Conservation (phyloP, 352 stramenopile species). For the Aphanomyces invadans region DNA sequence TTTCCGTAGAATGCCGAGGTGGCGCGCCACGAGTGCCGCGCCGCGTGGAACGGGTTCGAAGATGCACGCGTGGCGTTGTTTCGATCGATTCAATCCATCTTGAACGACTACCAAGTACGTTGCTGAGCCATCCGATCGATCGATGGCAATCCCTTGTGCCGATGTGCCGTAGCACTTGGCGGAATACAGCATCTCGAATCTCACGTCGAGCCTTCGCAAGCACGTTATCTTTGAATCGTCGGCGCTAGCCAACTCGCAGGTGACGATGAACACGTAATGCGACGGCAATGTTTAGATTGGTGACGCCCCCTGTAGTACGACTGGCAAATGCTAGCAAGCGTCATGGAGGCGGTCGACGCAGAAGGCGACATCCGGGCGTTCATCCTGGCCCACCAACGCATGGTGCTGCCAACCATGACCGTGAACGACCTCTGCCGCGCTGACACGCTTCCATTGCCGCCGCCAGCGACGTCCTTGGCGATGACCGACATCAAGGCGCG, state of each 20-base stretch:
- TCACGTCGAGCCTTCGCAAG: constrained; percentile 69
- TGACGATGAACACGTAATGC: constrained; percentile 25
- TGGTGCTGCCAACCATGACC: constrained; percentile 42
- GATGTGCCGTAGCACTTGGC: constrained; percentile 53
- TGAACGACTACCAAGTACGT: constrained; percentile 73
- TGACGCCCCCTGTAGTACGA: constrained; percentile 77
- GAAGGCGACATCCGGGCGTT: constrained; percentile 64
- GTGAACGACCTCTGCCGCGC: constrained; percentile 56
- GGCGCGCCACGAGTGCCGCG: constrained; percentile 48
- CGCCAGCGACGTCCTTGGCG: constrained; percentile 46
- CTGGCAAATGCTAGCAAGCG: constrained; percentile 68
- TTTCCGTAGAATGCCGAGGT: constrained; percentile 45
- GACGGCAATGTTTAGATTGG: neutral
- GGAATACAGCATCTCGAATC: constrained; percentile 58
- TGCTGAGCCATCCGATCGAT: too few species aligned
- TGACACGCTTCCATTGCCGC: constrained; percentile 35
- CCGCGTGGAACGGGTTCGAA: constrained; percentile 55
- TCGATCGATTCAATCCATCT: constrained; percentile 50
- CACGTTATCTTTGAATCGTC: constrained; percentile 78
- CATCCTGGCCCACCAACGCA: constrained; percentile 38
- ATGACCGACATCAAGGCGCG: constrained; percentile 55
- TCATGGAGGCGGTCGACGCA: constrained; percentile 63
- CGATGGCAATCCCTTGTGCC: neutral
- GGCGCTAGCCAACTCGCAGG: constrained; percentile 71
- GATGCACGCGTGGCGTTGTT: constrained; percentile 60